phyloP scores from a whole-genome alignment of 768 basidiomycete species.

The Tulasnella sp. region DNA sequence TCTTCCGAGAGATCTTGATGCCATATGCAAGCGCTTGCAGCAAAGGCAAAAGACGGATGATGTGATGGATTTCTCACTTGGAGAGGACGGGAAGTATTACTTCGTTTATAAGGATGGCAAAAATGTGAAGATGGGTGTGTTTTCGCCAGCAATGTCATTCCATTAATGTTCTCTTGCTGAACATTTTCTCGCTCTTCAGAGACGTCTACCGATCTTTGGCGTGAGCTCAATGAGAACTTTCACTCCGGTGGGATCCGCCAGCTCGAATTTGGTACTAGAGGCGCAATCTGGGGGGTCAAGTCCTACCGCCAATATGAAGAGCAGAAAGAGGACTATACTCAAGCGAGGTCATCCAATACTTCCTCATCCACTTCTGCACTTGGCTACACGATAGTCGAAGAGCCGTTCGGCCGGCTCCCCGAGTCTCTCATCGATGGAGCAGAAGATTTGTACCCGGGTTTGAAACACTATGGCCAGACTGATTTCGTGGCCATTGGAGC shows the following conservation, averaged over 20 bases:
- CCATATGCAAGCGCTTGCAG: background rate
- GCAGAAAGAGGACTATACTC: background rate
- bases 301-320: conserved; percentile 9
- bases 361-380: background rate
- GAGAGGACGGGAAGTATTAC: background rate
- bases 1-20: background rate
- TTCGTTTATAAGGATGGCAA: conserved; percentile 3
- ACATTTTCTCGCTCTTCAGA: background rate
- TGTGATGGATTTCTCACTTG: conserved; percentile 2
- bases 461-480: conserved; percentile 8
- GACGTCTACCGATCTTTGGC: conserved; percentile 5
- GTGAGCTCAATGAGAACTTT: background rate
- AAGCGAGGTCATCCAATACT: background rate
- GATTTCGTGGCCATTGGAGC: conserved; percentile 9
- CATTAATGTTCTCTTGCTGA: background rate
- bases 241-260: background rate
- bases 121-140: conserved; percentile 7
- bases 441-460: background rate
- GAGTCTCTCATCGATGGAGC: background rate
- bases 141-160: background rate
- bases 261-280: conserved; percentile 2
- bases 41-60: background rate
- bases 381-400: background rate
- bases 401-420: conserved; percentile 4
- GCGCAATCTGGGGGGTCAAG: conserved; percentile 5